phyloP scores from a whole-genome alignment of 2,329 filamentous ascomycete species.

The Fonsecaea monophora region DNA sequence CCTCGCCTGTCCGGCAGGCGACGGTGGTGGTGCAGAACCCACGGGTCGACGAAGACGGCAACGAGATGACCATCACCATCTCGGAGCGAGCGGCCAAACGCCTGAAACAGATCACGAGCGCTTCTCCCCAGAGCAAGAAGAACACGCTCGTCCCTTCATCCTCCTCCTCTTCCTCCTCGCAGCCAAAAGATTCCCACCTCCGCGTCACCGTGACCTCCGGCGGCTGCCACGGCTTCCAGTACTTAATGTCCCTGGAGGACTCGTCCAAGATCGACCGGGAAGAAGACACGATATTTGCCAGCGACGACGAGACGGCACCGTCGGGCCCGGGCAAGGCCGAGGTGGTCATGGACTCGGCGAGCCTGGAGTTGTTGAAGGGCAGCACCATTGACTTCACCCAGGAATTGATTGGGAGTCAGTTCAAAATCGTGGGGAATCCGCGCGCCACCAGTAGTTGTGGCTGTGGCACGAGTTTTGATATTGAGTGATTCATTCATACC shows the following conservation, averaged over 20 bases:
- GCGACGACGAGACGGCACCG: conserved; percentile 45
- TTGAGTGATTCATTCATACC: conserved; percentile 61
- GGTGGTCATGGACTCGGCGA: conserved; percentile 86
- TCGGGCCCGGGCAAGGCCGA: conserved; percentile 62
- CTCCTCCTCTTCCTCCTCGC: conserved; percentile 47
- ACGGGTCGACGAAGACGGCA: conserved; percentile 79
- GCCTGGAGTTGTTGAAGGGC: conserved; percentile 84
- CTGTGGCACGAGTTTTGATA: conserved; percentile 96
- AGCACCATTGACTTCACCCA: conserved; percentile 97
- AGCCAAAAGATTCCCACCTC: conserved; percentile 75
- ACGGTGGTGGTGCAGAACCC: conserved; percentile 68
- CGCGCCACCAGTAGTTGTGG: conserved; percentile 92
- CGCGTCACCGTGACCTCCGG: conserved; percentile 91
- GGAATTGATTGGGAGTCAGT: conserved; percentile 93
- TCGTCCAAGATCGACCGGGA: conserved; percentile 65
- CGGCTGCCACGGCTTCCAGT: conserved; percentile 97
- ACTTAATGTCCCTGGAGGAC: conserved; percentile 82
- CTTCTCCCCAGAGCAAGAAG: conserved; percentile 55
- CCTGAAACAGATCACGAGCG: conserved; percentile 75
- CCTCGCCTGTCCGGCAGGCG: conserved; percentile 44
- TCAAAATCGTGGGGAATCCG: conserved; percentile 95
- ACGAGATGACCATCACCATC: conserved; percentile 82
- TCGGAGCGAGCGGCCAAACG: conserved; percentile 82
- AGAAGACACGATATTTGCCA: conserved; percentile 83
- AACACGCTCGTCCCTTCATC: conserved; percentile 45